Evolutionary conservation across 202 grass and related monocot genomes (phyloP).

Genomic region (Dendrocalamus latiflorus): DNA sequence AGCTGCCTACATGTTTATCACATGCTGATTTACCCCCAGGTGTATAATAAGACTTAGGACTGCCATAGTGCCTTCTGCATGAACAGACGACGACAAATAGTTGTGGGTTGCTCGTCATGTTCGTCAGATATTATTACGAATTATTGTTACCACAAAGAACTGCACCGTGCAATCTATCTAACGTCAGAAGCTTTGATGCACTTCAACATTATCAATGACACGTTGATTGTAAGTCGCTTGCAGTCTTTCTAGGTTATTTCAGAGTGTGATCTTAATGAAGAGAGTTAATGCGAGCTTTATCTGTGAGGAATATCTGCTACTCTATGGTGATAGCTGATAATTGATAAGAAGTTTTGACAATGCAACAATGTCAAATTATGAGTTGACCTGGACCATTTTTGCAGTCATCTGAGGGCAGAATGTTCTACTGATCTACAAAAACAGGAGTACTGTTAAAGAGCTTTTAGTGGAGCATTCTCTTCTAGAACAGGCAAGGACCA

Average conservation of each 20-base stretch:
- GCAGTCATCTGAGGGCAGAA: background rate
- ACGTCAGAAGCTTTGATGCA: too few relatives aligned
- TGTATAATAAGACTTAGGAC: background rate
- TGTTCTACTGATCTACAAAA: background rate
- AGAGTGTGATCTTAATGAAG: background rate
- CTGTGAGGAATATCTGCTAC: background rate
- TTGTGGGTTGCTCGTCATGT: background rate
- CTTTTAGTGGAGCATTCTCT: background rate
- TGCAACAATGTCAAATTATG: background rate
- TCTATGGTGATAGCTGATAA: background rate
- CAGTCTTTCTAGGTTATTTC: background rate
- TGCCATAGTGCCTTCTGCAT: background rate
- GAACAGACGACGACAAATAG: background rate
- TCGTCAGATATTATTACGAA: background rate
- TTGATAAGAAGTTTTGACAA: background rate
- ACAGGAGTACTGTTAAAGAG: background rate
- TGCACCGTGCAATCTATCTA: background rate
- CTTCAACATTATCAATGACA: background rate
- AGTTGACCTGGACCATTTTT: background rate
- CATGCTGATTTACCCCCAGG: background rate
- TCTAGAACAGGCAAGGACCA: background rate
- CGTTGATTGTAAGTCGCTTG: constrained; percentile 13
- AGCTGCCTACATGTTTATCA: background rate
- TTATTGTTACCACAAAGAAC: background rate
- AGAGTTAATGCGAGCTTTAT: background rate